These are phyloP conservation scores for Sequoia sempervirens DNA, from an alignment of 75 land plant genomes.

Conservation along the genomic window DNA sequence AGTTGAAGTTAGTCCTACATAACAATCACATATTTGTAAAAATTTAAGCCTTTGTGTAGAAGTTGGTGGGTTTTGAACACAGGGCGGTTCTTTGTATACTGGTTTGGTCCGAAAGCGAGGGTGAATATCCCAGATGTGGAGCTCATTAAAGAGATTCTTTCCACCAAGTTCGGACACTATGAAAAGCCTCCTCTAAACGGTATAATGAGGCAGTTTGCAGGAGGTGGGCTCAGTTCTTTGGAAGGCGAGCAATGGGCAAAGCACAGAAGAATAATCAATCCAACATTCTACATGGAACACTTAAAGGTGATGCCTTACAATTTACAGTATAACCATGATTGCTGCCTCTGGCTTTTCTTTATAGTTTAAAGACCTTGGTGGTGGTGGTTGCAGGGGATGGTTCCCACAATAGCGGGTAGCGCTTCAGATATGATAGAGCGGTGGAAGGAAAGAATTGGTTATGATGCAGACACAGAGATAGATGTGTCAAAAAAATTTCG, in stretches of 20 bases:
- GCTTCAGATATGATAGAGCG: conserved; percentile 7
- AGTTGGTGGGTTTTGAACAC: neutral
- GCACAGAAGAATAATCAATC: conserved; percentile 32
- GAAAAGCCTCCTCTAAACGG: neutral
- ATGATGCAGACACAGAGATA: neutral
- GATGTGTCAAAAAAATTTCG: neutral
- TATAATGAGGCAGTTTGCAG: neutral
- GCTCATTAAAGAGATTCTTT: conserved; percentile 36
- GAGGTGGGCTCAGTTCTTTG: conserved; percentile 15
- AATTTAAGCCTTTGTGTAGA: neutral
- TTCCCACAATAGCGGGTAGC: conserved; percentile 3
- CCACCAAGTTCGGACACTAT: conserved; percentile 28
- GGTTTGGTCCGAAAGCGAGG: conserved; percentile 13
- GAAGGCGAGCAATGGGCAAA: conserved; percentile 43
- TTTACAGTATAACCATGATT: neutral
- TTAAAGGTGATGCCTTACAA: conserved; percentile 24
- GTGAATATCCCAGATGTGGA: conserved; percentile 26
- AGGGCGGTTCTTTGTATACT: conserved; percentile 18
- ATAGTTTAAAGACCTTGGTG: too few relatives aligned
- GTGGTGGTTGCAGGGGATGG: conserved; percentile 11
- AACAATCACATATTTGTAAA: neutral
- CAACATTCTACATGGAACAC: conserved; percentile 35
- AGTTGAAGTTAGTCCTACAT: too few relatives aligned
- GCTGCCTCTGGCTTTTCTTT: neutral
- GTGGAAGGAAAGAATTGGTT: neutral